phyloP scores from a whole-genome alignment of 805 yeast species.

The Candida boidinii region DNA sequence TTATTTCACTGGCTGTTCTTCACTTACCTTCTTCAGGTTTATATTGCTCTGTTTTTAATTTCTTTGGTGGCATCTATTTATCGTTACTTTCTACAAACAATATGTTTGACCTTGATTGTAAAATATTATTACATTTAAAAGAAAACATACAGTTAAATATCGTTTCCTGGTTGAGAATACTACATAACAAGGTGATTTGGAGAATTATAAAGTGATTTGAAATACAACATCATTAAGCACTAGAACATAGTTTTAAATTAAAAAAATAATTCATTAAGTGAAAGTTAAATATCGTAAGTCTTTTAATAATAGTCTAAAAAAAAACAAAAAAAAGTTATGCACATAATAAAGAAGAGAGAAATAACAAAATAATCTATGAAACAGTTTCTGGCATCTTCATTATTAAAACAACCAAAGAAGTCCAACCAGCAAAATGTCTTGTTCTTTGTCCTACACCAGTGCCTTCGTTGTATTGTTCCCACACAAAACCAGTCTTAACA shows the following conservation, averaged over 20 bases:
- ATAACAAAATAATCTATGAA: conserved; percentile 1
- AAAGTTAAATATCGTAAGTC: not conserved
- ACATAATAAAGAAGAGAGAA: not conserved
- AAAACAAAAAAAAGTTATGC: not conserved
- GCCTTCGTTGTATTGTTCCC: conserved; percentile 82
- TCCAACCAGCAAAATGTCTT: conserved; percentile 92
- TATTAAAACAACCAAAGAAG: conserved; percentile 69
- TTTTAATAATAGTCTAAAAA: not conserved
- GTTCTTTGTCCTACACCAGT: conserved; percentile 77
- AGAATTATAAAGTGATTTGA: too few species aligned
- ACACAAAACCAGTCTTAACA: conserved; percentile 69
- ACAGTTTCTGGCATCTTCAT: conserved; percentile 67
- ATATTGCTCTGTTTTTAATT: conserved; percentile 6
- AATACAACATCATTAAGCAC: too few species aligned
- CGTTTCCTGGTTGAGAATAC: too few species aligned
- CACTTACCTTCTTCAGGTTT: conserved; percentile 10
- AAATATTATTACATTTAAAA: too few species aligned
- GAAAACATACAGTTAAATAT: too few species aligned
- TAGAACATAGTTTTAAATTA: too few species aligned
- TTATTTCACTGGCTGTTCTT: not conserved
- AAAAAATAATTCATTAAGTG: too few species aligned
- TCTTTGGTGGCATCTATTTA: conserved; percentile 12
- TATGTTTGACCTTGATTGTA: too few species aligned
- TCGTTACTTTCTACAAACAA: too few species aligned
- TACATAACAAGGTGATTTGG: too few species aligned